A percentile compares a stretch with the other conserved stretches of the same genome.
These are phyloP conservation scores for Themeda triandra DNA, from an alignment of 176 grass and related monocot genomes.

Conservation along the genomic window DNA sequence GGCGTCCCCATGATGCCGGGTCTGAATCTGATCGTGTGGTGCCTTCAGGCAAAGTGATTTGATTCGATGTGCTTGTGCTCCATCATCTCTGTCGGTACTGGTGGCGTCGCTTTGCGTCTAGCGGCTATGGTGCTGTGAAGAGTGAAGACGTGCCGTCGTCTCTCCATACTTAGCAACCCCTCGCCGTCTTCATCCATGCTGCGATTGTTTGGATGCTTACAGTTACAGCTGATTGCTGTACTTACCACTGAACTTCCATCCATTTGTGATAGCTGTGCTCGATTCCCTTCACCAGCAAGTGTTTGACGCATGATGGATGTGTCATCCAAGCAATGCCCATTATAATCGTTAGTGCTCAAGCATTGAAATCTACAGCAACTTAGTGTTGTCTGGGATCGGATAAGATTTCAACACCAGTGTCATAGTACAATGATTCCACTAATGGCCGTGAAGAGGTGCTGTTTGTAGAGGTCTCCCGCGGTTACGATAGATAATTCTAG, in stretches of 20 bases:
- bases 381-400: background rate
- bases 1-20: constrained; percentile 21
- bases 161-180: background rate
- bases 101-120: background rate
- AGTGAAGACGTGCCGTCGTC: no score
- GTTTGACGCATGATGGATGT: no score
- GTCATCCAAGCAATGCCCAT: no score
- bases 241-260: background rate
- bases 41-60: background rate
- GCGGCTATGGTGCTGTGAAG: background rate
- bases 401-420: background rate
- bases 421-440: background rate
- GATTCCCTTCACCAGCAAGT: background rate
- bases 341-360: background rate
- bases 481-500: background rate
- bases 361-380: background rate
- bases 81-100: background rate
- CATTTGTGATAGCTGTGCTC: background rate
- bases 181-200: background rate
- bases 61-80: background rate
- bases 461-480: background rate
- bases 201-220: background rate
- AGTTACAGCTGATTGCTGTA: background rate
- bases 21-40: background rate
- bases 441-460: no score